These are phyloP conservation scores for Colletotrichum sp. DNA, from an alignment of 2,329 filamentous ascomycete species.

Conservation along the genomic window DNA sequence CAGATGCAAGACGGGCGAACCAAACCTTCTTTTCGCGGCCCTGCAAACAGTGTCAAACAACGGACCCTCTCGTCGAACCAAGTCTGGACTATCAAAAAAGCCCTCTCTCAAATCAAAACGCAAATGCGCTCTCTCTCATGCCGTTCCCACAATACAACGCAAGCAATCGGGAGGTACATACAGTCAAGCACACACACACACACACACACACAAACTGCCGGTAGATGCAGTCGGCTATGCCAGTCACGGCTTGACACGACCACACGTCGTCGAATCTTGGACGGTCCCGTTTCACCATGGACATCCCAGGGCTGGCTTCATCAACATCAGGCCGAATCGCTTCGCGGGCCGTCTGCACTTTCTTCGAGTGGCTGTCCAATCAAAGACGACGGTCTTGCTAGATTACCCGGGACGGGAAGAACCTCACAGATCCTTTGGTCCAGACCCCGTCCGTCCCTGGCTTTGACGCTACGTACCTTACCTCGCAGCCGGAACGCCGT, in stretches of 20 bases:
- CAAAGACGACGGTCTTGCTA: not conserved
- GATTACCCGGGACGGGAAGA: not conserved
- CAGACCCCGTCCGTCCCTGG: not conserved
- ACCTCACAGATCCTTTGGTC: not conserved
- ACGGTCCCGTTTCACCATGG: conserved; percentile 3
- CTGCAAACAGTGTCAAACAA: not conserved
- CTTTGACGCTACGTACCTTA: not conserved
- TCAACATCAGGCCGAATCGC: conserved; percentile 7
- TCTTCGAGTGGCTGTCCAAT: not conserved
- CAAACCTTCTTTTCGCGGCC: not conserved
- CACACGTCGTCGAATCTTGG: conserved; percentile 10
- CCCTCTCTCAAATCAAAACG: not conserved
- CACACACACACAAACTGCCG: not conserved
- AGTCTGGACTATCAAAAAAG: not conserved
- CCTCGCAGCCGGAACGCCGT: not conserved
- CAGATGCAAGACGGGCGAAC: not conserved
- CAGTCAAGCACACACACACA: not conserved
- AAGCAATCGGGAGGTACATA: not conserved
- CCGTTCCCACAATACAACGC: not conserved
- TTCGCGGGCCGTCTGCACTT: not conserved
- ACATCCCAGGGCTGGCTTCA: not conserved
- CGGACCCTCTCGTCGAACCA: not conserved
- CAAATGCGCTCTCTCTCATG: not conserved
- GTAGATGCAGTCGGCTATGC: not conserved
- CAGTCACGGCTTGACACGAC: conserved; percentile 12